A percentile compares a stretch with the other conserved stretches of the same genome.
Conservation (phyloP, 108 stramenopile genomes). For the Nitzschia sp. region DNA sequence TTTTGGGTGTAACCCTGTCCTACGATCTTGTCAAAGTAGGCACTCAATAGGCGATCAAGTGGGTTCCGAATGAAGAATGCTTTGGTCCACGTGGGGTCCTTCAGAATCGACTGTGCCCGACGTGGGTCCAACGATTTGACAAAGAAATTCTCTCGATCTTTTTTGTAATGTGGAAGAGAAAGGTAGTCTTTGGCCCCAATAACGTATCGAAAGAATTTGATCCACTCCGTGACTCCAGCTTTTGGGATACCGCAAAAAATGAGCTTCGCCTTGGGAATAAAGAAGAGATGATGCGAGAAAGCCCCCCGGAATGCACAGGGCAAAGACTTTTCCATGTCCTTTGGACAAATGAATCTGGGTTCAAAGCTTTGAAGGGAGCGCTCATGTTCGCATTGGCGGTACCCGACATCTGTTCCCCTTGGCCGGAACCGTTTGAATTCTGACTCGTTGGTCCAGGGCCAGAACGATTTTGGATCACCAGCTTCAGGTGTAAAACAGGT, state of each 20-base stretch:
- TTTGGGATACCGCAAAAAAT: conserved; percentile 61
- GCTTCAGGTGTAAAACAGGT: conserved; percentile 30
- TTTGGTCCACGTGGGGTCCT: conserved; percentile 39
- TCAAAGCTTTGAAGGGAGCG: neutral
- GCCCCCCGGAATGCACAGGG: neutral
- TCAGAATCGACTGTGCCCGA: conserved; percentile 30
- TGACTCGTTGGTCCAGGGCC: conserved; percentile 16
- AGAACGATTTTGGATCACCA: neutral
- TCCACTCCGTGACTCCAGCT: conserved; percentile 51
- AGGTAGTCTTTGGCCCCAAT: conserved; percentile 55
- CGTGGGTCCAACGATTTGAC: conserved; percentile 30
- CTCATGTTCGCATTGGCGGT: neutral
- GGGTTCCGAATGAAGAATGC: conserved; percentile 58
- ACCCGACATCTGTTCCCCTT: neutral
- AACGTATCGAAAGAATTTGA: conserved; percentile 43
- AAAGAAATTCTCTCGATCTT: conserved; percentile 27
- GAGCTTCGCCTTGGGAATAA: conserved; percentile 47
- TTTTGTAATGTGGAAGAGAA: conserved; percentile 47
- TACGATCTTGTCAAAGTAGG: conserved; percentile 39
- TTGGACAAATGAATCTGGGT: conserved; percentile 5
- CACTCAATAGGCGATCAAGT: conserved; percentile 41
- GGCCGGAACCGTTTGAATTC: conserved; percentile 3
- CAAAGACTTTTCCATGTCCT: neutral
- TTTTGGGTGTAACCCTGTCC: conserved; percentile 6
- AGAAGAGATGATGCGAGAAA: conserved; percentile 31